These are phyloP conservation scores for Trichoderma sp. DNA, from an alignment of 2,329 filamentous ascomycete species.

Conservation along the genomic window DNA sequence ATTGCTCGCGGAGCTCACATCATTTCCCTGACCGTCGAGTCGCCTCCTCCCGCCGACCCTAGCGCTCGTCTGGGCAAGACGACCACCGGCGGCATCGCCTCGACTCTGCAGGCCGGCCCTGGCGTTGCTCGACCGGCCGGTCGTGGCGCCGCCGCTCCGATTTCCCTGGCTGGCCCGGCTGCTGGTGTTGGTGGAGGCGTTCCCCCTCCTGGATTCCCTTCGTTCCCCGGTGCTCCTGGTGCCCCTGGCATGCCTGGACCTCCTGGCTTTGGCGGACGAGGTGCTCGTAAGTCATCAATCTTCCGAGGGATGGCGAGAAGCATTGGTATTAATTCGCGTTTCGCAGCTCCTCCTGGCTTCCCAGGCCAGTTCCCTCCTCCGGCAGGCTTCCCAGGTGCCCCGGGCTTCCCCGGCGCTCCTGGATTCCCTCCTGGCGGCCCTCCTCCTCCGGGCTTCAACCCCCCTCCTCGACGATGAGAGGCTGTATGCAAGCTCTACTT, in stretches of 20 bases:
- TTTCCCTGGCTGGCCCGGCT: conserved; percentile 80
- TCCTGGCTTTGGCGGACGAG: conserved; percentile 53
- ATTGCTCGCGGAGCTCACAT: conserved; percentile 95
- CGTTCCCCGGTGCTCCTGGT: conserved; percentile 56
- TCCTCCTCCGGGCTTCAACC: conserved; percentile 72
- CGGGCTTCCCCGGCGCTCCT: conserved; percentile 49
- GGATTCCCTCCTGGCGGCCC: conserved; percentile 54
- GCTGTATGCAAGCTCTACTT: conserved; percentile 8
- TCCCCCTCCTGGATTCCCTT: conserved; percentile 64
- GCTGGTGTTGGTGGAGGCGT: conserved; percentile 77
- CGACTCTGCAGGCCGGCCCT: conserved; percentile 77
- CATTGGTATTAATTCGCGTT: conserved; percentile 39
- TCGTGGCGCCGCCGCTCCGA: conserved; percentile 70
- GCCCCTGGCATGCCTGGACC: conserved; percentile 52
- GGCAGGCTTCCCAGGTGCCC: conserved; percentile 45
- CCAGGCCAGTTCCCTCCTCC: conserved; percentile 52
- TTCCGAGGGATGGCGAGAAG: background rate
- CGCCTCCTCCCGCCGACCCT: conserved; percentile 91
- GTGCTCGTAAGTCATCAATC: conserved; percentile 48
- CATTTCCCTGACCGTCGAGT: conserved; percentile 92
- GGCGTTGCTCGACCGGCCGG: conserved; percentile 91
- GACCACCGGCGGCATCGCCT: conserved; percentile 67
- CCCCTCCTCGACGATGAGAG: conserved; percentile 62
- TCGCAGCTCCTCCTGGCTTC: conserved; percentile 55
- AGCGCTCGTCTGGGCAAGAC: conserved; percentile 83